Percentiles rank a stretch among this genome's conserved stretches.
Evolutionary conservation across 768 basidiomycete genomes (phyloP).

Genomic region (Suillus luteus): DNA sequence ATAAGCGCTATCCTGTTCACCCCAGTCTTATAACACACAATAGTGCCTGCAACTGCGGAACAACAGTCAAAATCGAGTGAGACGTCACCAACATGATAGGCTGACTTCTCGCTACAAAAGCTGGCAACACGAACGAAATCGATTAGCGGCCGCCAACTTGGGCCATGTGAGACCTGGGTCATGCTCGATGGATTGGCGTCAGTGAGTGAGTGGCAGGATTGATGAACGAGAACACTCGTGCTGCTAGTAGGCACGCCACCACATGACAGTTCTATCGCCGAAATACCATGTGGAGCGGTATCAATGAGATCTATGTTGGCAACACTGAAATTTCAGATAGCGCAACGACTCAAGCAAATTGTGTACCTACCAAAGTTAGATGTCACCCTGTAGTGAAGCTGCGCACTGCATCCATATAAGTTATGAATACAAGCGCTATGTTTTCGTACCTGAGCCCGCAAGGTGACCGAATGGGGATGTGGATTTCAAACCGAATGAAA

Average conservation of each 20-base stretch:
- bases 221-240: background rate
- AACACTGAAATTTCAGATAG: background rate
- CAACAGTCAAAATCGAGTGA: too few species aligned
- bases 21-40: too few species aligned
- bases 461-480: background rate
- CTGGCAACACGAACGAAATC: background rate
- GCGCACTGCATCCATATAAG: background rate
- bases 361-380: background rate
- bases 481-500: background rate
- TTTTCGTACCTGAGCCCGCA: too few species aligned
- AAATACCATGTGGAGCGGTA: background rate
- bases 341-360: background rate
- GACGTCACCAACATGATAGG: background rate
- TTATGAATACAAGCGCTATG: too few species aligned
- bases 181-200: too few species aligned
- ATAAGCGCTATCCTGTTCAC: too few species aligned
- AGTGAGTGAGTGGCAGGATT: background rate
- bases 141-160: background rate
- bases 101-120: too few species aligned
- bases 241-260: background rate
- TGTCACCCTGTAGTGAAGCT: background rate
- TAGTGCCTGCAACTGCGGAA: too few species aligned
- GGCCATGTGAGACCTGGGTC: background rate
- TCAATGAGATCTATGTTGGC: background rate
- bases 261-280: background rate